Conservation (phyloP, 208 protist genomes). For the Herpetomonas tarakana region DNA sequence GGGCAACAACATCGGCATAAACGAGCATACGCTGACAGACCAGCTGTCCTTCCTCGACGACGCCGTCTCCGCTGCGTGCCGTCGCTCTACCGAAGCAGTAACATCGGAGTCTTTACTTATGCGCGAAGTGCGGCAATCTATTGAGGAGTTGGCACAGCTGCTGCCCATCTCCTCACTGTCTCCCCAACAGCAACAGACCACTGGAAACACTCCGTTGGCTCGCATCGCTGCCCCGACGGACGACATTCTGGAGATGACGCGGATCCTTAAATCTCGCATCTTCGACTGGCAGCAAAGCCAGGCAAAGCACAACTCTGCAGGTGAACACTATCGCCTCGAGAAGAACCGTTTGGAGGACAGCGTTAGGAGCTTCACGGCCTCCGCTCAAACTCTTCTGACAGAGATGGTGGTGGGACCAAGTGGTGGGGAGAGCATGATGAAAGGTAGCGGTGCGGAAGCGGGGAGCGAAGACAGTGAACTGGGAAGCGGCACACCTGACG, state of each 20-base stretch:
- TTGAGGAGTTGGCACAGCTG: slow-evolving; percentile 75
- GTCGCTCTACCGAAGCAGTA: slow-evolving; percentile 2
- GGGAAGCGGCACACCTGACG: background rate
- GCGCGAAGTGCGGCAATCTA: slow-evolving; percentile 15
- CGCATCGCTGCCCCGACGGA: slow-evolving; percentile 58
- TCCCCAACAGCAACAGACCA: background rate
- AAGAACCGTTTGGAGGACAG: background rate
- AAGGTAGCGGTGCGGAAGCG: background rate
- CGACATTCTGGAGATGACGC: slow-evolving; percentile 64
- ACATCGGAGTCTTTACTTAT: background rate
- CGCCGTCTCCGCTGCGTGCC: background rate
- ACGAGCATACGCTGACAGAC: background rate
- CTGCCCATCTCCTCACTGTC: slow-evolving; percentile 27
- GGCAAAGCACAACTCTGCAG: slow-evolving; percentile 32
- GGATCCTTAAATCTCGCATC: slow-evolving; percentile 46
- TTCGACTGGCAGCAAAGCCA: slow-evolving; percentile 45
- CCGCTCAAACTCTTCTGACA: background rate
- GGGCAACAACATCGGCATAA: background rate
- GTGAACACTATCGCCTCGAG: slow-evolving; percentile 7
- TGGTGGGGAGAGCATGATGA: background rate
- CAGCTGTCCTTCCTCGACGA: background rate
- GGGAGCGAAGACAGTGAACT: background rate
- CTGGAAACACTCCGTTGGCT: slow-evolving; percentile 1
- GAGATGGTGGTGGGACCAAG: background rate
- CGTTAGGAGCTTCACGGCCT: background rate